phyloP scores from a whole-genome alignment of 140 eudicot species.

The Ambrosia hybrid region DNA sequence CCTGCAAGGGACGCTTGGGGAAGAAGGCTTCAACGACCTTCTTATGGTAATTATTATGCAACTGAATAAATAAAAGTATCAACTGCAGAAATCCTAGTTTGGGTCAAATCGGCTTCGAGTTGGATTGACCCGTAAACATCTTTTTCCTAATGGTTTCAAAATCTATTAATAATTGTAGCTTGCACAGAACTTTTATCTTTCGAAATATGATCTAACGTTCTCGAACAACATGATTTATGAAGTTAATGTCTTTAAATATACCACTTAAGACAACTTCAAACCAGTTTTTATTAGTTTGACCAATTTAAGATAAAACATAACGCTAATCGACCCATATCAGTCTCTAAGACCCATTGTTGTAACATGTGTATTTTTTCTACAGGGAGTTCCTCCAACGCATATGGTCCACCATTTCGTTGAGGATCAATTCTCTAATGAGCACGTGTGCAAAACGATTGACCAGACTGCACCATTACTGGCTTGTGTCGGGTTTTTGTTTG shows the following conservation, averaged over 20 bases:
- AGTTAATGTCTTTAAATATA: neutral
- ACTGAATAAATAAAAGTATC: neutral
- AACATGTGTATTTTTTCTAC: constrained; percentile 10
- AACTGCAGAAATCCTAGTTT: too few species aligned
- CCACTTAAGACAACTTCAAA: neutral
- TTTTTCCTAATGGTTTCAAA: neutral
- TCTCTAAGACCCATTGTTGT: neutral
- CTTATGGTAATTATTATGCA: constrained; percentile 23
- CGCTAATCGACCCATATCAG: neutral
- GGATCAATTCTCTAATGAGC: constrained; percentile 9
- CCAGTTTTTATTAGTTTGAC: neutral
- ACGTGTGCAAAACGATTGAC: neutral
- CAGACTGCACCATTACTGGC: constrained; percentile 10
- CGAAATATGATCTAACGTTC: neutral
- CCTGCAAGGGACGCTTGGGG: constrained; percentile 19
- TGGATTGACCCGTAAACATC: neutral
- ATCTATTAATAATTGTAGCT: neutral
- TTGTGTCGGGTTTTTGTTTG: constrained; percentile 8
- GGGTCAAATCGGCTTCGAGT: neutral
- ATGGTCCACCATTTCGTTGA: constrained; percentile 27
- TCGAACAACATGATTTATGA: neutral
- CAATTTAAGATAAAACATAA: neutral
- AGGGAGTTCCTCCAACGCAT: constrained; percentile 28
- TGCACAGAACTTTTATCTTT: neutral
- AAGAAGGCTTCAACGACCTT: constrained; percentile 25